Evolutionary conservation across 805 yeast genomes (phyloP).

Genomic region (Wickerhamiella brachini): DNA sequence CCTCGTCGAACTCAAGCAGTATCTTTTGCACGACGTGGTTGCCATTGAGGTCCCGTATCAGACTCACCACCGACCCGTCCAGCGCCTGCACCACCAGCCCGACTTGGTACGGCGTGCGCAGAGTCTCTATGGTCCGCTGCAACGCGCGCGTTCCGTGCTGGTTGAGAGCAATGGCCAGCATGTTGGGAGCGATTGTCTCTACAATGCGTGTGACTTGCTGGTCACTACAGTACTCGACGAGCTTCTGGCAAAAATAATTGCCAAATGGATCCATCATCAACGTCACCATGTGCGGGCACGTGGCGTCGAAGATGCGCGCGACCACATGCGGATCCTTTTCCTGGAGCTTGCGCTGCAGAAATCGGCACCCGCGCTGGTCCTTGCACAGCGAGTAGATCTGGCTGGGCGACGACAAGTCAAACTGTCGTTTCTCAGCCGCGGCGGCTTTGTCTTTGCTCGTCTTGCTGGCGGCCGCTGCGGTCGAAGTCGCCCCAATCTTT

Average conservation of each 20-base stretch:
- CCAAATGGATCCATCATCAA: constrained; percentile 94
- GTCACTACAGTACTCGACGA: constrained; percentile 59
- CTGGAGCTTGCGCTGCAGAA: constrained; percentile 77
- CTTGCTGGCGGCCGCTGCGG: not conserved
- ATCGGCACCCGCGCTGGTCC: constrained; percentile 95
- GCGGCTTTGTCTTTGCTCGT: not conserved
- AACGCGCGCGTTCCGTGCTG: constrained; percentile 95
- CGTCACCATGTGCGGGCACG: constrained; percentile 62
- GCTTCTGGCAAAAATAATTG: constrained; percentile 84
- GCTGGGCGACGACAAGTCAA: not conserved
- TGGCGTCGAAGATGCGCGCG: constrained; percentile 61
- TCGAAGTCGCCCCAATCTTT: too few relatives aligned
- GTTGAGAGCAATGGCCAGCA: constrained; percentile 71
- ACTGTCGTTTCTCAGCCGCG: not conserved
- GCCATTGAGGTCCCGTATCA: constrained; percentile 86
- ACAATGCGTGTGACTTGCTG: constrained; percentile 62
- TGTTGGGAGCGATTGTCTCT: constrained; percentile 54
- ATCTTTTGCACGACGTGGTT: constrained; percentile 94
- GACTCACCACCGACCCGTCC: constrained; percentile 55
- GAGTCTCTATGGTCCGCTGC: constrained; percentile 80
- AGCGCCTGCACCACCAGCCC: constrained; percentile 45
- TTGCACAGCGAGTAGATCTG: constrained; percentile 69
- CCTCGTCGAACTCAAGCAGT: constrained; percentile 52
- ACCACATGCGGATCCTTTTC: constrained; percentile 23
- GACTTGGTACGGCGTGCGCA: constrained; percentile 59